A percentile compares a stretch with the other conserved stretches of the same genome.
phyloP scores from a whole-genome alignment of 1,284 basidiomycete species.

The Ganoderma leucocontextum region DNA sequence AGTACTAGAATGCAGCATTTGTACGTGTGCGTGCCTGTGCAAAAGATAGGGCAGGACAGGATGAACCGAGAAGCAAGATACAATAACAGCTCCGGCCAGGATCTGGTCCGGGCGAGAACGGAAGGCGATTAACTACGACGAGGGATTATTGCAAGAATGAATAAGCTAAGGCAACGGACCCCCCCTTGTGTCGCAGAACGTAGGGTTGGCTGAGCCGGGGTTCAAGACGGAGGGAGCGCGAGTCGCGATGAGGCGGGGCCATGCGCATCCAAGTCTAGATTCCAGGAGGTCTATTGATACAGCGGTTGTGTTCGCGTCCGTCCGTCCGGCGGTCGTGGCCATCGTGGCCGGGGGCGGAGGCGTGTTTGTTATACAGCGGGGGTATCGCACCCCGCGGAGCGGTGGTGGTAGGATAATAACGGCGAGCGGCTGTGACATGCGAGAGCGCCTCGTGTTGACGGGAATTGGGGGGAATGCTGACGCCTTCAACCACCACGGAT shows the following conservation, averaged over 20 bases:
- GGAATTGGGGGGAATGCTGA: not conserved
- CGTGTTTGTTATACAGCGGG: constrained; percentile 26
- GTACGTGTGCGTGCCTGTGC: constrained; percentile 6
- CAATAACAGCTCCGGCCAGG: not conserved
- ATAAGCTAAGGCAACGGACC: not conserved
- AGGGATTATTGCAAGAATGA: constrained; percentile 8
- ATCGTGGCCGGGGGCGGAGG: constrained; percentile 15
- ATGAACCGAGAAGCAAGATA: not conserved
- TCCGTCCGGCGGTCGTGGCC: constrained; percentile 12
- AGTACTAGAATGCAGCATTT: constrained; percentile 19
- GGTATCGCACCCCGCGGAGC: constrained; percentile 16
- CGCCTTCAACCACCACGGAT: constrained; percentile 20
- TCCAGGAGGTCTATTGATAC: constrained; percentile 29
- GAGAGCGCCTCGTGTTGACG: not conserved
- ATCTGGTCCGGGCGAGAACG: not conserved
- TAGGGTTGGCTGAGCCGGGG: not conserved
- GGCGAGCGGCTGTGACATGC: not conserved
- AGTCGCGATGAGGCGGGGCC: constrained; percentile 8
- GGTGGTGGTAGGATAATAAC: constrained; percentile 4
- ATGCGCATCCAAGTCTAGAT: constrained; percentile 6
- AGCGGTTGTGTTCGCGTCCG: constrained; percentile 16
- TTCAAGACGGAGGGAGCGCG: not conserved
- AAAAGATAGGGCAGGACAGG: constrained; percentile 3
- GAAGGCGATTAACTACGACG: not conserved
- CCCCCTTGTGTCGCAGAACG: constrained; percentile 3